These are phyloP conservation scores for Dactylellina cionopaga DNA, from an alignment of 2,329 filamentous ascomycete genomes.

Conservation along the genomic window DNA sequence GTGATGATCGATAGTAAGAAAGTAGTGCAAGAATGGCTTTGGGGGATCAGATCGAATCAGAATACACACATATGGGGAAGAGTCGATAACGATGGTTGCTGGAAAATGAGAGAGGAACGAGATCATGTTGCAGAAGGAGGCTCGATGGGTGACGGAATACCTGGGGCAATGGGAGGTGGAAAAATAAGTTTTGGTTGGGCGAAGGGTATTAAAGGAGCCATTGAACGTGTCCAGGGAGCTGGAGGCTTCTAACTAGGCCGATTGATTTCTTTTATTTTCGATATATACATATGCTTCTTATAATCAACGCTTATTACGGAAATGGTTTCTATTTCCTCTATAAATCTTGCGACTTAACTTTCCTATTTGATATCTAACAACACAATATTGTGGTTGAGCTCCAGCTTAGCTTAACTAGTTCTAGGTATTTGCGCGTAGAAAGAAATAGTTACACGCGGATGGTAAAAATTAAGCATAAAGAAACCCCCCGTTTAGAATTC, in stretches of 20 bases:
- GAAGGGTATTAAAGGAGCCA: slow-evolving; percentile 68
- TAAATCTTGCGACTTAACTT: not conserved
- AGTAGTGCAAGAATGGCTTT: slow-evolving; percentile 72
- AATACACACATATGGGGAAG: slow-evolving; percentile 72
- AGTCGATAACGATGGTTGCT: slow-evolving; percentile 69
- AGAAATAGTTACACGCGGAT: no score
- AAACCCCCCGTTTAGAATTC: no score
- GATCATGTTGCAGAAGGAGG: slow-evolving; percentile 66
- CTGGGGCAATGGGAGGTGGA: slow-evolving; percentile 18
- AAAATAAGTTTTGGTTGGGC: slow-evolving; percentile 66
- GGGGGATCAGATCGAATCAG: slow-evolving; percentile 72
- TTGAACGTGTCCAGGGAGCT: slow-evolving; percentile 68
- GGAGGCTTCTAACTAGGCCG: slow-evolving; percentile 67
- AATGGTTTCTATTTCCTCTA: not conserved
- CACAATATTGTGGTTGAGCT: no score
- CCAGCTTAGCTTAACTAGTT: no score
- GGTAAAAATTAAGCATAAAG: no score
- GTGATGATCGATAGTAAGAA: slow-evolving; percentile 74
- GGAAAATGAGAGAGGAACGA: slow-evolving; percentile 67
- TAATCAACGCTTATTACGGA: no score
- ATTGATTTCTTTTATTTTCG: no score
- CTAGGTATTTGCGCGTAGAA: no score
- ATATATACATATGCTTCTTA: no score
- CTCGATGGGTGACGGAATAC: slow-evolving; percentile 60
- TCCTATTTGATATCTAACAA: no score